Evolutionary conservation across 805 yeast species (phyloP), one percentile per base, ranked within the genome.

Genomic region (Yamadazyma olivae): DNA sequence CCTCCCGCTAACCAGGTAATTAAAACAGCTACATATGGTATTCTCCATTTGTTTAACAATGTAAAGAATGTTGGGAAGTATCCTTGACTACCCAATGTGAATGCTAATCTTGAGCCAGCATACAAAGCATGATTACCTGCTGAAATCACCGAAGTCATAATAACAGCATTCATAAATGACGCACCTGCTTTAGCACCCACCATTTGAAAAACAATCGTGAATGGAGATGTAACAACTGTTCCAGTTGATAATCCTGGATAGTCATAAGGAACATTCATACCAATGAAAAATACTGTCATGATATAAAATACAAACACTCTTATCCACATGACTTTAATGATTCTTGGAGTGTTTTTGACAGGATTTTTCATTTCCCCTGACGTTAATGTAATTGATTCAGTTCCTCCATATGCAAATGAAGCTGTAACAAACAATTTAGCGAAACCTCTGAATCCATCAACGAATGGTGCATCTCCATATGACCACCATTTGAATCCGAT

Each of bases 1-100:
- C 80, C 81, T 28, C 81, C 77, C 21, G 70, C 59, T 3, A 70
- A 48, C 74, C 79, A 75, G 17, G 83, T 77, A 20, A 66, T 49
- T 2, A 63, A 30, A 1, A 74, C 77, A 0, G 76, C 74, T 14
- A 73, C 71, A 43, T 70, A 71, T 13, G 79, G 79, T 13, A 67
- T 63, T 36, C 67, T 59, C 48, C 51, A 69, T 16, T 75, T 51
- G 44, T 71, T 73, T 13, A 58, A 57, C 36, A 52, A 48, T 12
- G 74, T 63, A 38, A 74, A 64, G 22, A 70, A 31, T 43, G 61
- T 62, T 22, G 75, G 75, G 35, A 68, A 55, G 43, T 63, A 70
- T 2, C 76, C 77, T 38, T 74, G 74, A 13, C 68, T 52, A 15
- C 78, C 76, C 57, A 75, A 60, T 33, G 73, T 70, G 48, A 59